Percentiles rank a stretch among this genome's conserved stretches.
Evolutionary conservation across 2,329 filamentous ascomycete genomes (phyloP).

Genomic region (Aspergillus pseudotamarii): DNA sequence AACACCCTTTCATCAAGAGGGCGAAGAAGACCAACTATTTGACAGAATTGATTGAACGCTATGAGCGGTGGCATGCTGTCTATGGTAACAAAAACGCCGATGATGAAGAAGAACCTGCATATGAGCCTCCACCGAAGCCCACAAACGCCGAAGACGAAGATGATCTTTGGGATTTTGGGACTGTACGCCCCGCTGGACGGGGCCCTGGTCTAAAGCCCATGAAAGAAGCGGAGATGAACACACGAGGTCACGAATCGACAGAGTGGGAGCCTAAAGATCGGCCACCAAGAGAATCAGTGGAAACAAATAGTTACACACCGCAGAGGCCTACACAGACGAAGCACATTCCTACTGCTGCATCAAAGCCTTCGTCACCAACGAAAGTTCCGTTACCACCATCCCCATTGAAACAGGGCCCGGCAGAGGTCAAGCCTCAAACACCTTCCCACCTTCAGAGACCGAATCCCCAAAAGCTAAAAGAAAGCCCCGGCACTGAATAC

Average conservation of each 20-base stretch:
- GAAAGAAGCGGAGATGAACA: slow-evolving; percentile 81
- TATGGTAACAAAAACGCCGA: slow-evolving; percentile 70
- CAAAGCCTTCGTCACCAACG: slow-evolving; percentile 53
- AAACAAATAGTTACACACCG: slow-evolving; percentile 51
- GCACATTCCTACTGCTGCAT: slow-evolving; percentile 37
- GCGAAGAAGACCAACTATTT: slow-evolving; percentile 97
- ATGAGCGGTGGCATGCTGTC: slow-evolving; percentile 82
- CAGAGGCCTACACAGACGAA: slow-evolving; percentile 60
- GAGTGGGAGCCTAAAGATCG: slow-evolving; percentile 37
- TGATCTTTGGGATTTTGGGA: slow-evolving; percentile 98
- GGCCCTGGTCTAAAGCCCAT: slow-evolving; percentile 68
- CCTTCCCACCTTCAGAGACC: slow-evolving; percentile 51
- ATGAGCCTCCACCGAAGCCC: slow-evolving; percentile 36
- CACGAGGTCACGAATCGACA: slow-evolving; percentile 56
- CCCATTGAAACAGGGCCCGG: slow-evolving; percentile 56
- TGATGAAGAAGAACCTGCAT: slow-evolving; percentile 62
- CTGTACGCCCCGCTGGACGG: slow-evolving; percentile 78
- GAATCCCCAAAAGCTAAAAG: slow-evolving; percentile 31
- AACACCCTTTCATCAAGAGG: slow-evolving; percentile 84
- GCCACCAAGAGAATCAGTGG: slow-evolving; percentile 29
- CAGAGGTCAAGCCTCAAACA: slow-evolving; percentile 54
- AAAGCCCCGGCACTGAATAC: slow-evolving; percentile 44
- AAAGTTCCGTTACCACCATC: slow-evolving; percentile 65
- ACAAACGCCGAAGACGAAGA: slow-evolving; percentile 59
- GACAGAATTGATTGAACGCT: slow-evolving; percentile 90